Conservation (phyloP, 768 basidiomycete genomes). For the Rhodosporidiobolus odoratus region DNA sequence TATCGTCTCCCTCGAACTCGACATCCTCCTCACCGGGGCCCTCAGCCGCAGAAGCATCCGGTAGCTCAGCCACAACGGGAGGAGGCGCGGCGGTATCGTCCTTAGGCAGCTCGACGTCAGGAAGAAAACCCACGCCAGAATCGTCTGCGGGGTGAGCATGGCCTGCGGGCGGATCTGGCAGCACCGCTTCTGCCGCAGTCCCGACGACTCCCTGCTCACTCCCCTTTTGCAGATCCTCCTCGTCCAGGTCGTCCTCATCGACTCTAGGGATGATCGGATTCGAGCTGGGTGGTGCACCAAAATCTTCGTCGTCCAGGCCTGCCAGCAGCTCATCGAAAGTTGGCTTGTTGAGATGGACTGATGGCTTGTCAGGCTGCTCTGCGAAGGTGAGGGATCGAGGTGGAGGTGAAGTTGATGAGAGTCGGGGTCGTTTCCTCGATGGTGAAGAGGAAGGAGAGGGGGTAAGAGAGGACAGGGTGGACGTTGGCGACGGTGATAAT, state of each 20-base stretch:
- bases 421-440: constrained; percentile 18
- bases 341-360: neutral
- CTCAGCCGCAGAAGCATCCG: neutral
- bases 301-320: too few relatives aligned
- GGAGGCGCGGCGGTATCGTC: too few relatives aligned
- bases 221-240: neutral
- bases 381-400: neutral
- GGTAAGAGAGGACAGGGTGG: neutral
- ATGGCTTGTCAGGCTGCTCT: neutral
- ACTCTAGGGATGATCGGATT: neutral
- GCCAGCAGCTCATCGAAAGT: neutral
- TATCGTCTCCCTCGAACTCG: constrained; percentile 34
- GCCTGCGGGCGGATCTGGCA: too few relatives aligned
- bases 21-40: neutral
- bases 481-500: constrained; percentile 31
- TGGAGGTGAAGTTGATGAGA: neutral
- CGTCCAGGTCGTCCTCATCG: neutral
- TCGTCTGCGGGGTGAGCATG: too few relatives aligned
- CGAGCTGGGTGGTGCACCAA: too few relatives aligned
- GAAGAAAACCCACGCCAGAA: constrained; percentile 18
- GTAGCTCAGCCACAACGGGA: neutral
- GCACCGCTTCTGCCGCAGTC: neutral
- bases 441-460: neutral
- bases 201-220: too few relatives aligned
- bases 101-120: neutral